phyloP scores from a whole-genome alignment of 495 filamentous ascomycete genomes.

The Aspergillus cavernicola region DNA sequence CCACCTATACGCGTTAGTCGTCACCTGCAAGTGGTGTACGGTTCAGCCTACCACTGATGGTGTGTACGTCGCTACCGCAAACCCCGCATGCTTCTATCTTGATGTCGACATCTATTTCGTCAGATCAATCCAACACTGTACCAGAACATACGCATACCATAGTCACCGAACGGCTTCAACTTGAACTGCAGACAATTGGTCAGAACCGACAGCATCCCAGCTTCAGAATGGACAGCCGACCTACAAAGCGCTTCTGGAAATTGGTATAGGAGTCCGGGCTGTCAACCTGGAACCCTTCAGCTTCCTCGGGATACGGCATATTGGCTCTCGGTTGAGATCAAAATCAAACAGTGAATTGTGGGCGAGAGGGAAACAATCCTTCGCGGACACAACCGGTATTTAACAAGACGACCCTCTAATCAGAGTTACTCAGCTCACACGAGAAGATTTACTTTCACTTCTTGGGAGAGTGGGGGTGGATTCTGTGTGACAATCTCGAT shows the following conservation, averaged over 20 bases:
- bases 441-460: not conserved
- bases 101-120: constrained; percentile 60
- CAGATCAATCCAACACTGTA: not conserved
- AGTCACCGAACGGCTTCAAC: constrained; percentile 70
- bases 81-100: constrained; percentile 73
- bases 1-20: constrained; percentile 42
- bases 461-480: constrained; percentile 5
- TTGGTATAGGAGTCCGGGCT: constrained; percentile 54
- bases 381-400: not conserved
- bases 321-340: constrained; percentile 15
- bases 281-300: constrained; percentile 70
- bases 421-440: not conserved
- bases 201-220: not conserved
- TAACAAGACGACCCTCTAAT: not conserved
- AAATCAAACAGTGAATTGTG: not conserved
- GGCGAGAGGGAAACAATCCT: not conserved
- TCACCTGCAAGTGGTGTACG: not conserved
- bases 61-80: constrained; percentile 77
- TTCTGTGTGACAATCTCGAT: not conserved
- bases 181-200: constrained; percentile 52
- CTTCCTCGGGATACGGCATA: constrained; percentile 77
- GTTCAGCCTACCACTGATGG: constrained; percentile 50
- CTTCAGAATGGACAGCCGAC: constrained; percentile 13
- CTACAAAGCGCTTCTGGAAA: constrained; percentile 63
- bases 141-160: constrained; percentile 34